These are phyloP conservation scores for Strobilomyces confusus DNA, from an alignment of 768 basidiomycete species.

Conservation along the genomic window DNA sequence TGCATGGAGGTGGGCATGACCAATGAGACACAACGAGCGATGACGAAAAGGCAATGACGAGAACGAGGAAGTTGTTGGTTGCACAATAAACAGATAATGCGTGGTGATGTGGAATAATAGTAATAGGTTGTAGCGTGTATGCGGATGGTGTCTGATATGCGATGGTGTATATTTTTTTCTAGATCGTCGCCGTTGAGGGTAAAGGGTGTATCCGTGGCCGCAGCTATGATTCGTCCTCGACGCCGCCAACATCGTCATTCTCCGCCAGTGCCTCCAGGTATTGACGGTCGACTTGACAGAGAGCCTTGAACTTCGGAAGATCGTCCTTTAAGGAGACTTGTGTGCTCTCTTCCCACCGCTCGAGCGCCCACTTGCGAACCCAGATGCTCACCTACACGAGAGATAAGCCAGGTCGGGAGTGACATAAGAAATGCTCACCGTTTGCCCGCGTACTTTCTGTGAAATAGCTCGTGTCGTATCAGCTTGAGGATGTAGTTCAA, in stretches of 20 bases:
- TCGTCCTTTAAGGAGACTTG: slow-evolving; percentile 60
- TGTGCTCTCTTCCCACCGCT: slow-evolving; percentile 62
- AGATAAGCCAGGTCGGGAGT: not conserved
- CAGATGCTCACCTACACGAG: slow-evolving; percentile 66
- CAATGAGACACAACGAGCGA: slow-evolving; percentile 22
- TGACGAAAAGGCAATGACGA: slow-evolving; percentile 14
- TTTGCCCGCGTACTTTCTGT: slow-evolving; percentile 85
- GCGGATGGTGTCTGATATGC: slow-evolving; percentile 27
- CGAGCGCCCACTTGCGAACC: slow-evolving; percentile 81
- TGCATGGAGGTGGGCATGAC: slow-evolving; percentile 10
- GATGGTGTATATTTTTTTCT: slow-evolving; percentile 17
- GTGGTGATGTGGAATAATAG: slow-evolving; percentile 9
- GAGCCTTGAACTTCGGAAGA: slow-evolving; percentile 34
- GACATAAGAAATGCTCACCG: slow-evolving; percentile 42
- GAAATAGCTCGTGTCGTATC: slow-evolving; percentile 69
- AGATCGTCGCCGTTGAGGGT: slow-evolving; percentile 10
- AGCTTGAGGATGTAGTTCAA: slow-evolving; percentile 80
- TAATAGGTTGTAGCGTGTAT: slow-evolving; percentile 25
- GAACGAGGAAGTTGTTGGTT: slow-evolving; percentile 18
- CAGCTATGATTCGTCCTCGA: slow-evolving; percentile 18
- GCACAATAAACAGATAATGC: slow-evolving; percentile 29
- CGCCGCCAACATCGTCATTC: slow-evolving; percentile 7
- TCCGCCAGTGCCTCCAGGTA: slow-evolving; percentile 10
- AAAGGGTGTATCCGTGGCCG: not conserved
- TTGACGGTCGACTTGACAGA: slow-evolving; percentile 19